These are phyloP conservation scores for Phytophthora aleatoria DNA, from an alignment of 352 stramenopile species.

Conservation along the genomic window DNA sequence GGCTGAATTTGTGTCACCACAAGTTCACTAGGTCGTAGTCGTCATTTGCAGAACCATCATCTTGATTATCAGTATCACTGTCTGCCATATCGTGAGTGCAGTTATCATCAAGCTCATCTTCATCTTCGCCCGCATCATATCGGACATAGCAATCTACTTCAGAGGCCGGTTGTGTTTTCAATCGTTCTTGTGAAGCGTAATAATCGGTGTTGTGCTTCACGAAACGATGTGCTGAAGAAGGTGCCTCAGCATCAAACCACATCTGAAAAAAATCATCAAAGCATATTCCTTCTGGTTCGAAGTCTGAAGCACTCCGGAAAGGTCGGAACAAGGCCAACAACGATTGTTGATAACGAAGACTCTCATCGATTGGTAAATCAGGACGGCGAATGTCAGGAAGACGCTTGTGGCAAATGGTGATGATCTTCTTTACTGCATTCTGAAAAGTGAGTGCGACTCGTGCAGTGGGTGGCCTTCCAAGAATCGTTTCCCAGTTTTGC, in stretches of 20 bases:
- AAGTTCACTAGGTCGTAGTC: background rate
- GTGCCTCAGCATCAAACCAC: background rate
- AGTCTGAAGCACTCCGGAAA: background rate
- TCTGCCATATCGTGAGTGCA: background rate
- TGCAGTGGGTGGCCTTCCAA: background rate
- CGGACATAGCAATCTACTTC: background rate
- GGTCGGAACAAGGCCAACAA: background rate
- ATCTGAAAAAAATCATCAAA: background rate
- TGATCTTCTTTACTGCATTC: background rate
- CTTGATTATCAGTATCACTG: background rate
- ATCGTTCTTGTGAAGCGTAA: background rate
- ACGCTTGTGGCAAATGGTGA: constrained; percentile 1
- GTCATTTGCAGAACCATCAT: background rate
- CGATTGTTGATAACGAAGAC: background rate
- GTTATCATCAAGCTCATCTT: background rate
- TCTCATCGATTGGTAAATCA: background rate
- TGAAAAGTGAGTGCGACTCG: background rate
- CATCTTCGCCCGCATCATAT: background rate
- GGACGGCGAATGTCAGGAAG: background rate
- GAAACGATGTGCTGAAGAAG: background rate
- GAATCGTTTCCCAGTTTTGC: background rate
- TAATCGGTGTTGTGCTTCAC: background rate
- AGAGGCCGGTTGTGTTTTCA: background rate
- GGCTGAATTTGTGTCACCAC: background rate
- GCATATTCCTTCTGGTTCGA: background rate